A percentile compares a stretch with the other conserved stretches of the same genome.
Evolutionary conservation across 176 grass and related monocot species (phyloP).

Genomic region (Musa acuminata): DNA sequence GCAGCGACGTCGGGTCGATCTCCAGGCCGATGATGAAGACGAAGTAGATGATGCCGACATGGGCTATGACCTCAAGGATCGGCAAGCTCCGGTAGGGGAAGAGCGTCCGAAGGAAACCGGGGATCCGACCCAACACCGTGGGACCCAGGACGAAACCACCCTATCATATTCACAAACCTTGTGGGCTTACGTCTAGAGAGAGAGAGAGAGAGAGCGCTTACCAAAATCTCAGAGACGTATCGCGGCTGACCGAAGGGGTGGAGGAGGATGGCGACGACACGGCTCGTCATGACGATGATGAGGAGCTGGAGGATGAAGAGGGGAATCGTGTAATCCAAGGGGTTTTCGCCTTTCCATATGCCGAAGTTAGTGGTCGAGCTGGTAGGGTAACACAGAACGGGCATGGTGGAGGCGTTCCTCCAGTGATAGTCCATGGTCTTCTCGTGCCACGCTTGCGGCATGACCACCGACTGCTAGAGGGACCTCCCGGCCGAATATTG

Average conservation of each 20-base stretch:
- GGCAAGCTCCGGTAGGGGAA: slow-evolving; percentile 62
- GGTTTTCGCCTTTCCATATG: slow-evolving; percentile 55
- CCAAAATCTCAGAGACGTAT: slow-evolving; percentile 77
- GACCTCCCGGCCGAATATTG: neutral
- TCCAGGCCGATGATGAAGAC: slow-evolving; percentile 69
- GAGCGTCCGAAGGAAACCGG: slow-evolving; percentile 25
- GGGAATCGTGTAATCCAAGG: slow-evolving; percentile 58
- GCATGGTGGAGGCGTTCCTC: slow-evolving; percentile 7
- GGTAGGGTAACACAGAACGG: slow-evolving; percentile 58
- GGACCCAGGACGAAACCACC: slow-evolving; percentile 67
- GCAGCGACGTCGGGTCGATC: slow-evolving; percentile 68
- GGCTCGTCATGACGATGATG: slow-evolving; percentile 72
- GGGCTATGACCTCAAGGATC: slow-evolving; percentile 64
- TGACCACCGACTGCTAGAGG: neutral
- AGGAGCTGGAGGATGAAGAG: slow-evolving; percentile 73
- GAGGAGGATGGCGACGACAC: slow-evolving; percentile 55
- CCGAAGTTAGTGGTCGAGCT: slow-evolving; percentile 55
- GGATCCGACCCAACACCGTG: slow-evolving; percentile 41
- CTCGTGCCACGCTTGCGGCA: neutral
- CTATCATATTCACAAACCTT: slow-evolving; percentile 13
- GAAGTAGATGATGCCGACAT: slow-evolving; percentile 75
- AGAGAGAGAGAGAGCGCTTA: neutral
- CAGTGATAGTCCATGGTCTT: neutral
- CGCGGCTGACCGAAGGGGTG: slow-evolving; percentile 68
- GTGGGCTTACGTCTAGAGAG: neutral